Evolutionary conservation across 83 land plant species (phyloP).

Genomic region (Picea abies): DNA sequence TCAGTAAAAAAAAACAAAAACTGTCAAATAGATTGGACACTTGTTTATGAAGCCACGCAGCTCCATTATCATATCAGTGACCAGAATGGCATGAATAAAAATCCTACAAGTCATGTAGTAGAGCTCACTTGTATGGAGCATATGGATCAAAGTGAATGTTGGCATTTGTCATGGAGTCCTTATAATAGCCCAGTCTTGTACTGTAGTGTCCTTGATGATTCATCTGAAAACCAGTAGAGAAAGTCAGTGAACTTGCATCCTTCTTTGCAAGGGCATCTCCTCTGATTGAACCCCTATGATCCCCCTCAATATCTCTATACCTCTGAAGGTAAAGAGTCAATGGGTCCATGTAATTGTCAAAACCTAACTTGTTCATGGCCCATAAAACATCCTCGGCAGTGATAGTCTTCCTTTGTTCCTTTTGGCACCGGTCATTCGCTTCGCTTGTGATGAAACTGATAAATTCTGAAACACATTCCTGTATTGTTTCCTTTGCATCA

Average conservation of each 20-base stretch:
- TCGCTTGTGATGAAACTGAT: constrained; percentile 18
- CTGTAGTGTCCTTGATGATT: background rate
- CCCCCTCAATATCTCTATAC: constrained; percentile 10
- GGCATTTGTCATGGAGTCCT: background rate
- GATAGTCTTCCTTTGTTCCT: constrained; percentile 69
- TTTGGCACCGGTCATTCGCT: constrained; percentile 69
- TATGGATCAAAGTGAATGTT: background rate
- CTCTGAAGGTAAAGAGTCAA: constrained; percentile 42
- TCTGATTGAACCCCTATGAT: background rate
- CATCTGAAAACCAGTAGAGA: background rate
- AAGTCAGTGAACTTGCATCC: background rate
- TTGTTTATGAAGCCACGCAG: too few relatives aligned
- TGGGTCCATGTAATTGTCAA: constrained; percentile 63
- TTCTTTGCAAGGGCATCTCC: background rate
- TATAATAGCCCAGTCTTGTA: background rate
- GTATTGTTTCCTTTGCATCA: constrained; percentile 59
- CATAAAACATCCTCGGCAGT: constrained; percentile 68
- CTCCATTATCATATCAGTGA: too few relatives aligned
- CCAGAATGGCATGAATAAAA: too few relatives aligned
- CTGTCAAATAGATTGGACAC: too few relatives aligned
- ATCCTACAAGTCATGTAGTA: too few relatives aligned
- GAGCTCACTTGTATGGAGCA: background rate
- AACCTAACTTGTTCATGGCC: constrained; percentile 67
- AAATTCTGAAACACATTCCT: constrained; percentile 32
- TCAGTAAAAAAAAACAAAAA: too few relatives aligned